Evolutionary conservation across 768 basidiomycete genomes (phyloP).

Genomic region (Coprinellus micaceus): DNA sequence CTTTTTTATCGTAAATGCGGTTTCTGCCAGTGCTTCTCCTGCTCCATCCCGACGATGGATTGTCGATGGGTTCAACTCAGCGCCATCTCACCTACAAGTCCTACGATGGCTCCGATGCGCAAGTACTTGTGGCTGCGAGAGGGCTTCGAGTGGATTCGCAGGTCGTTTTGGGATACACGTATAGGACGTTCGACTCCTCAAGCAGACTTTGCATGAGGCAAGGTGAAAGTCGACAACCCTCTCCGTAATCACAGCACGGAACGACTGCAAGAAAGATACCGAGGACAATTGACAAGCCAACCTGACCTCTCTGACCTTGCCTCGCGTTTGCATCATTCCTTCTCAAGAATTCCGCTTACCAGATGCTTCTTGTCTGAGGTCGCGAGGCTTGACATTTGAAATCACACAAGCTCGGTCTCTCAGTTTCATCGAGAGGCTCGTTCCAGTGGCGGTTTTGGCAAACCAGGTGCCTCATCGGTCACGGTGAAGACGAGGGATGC

Average conservation of each 20-base stretch:
- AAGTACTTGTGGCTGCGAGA: not conserved
- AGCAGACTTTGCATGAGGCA: not conserved
- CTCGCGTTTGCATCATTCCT: slow-evolving; percentile 6
- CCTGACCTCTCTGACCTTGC: slow-evolving; percentile 2
- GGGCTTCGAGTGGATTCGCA: not conserved
- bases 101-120: not conserved
- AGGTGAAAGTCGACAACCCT: not conserved
- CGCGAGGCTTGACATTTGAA: not conserved
- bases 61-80: not conserved
- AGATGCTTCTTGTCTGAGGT: not conserved
- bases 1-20: slow-evolving; percentile 3
- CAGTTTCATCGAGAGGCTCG: not conserved
- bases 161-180: not conserved
- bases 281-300: not conserved
- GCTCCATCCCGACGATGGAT: not conserved
- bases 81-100: not conserved
- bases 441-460: not conserved
- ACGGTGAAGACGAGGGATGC: not conserved
- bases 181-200: not conserved
- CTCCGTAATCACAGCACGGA: slow-evolving; percentile 3
- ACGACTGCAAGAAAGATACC: not conserved
- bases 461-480: not conserved
- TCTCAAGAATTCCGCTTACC: not conserved
- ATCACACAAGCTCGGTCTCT: not conserved
- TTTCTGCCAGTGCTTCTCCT: not conserved